phyloP scores from a whole-genome alignment of 768 basidiomycete species.

The Galerina sulciceps region DNA sequence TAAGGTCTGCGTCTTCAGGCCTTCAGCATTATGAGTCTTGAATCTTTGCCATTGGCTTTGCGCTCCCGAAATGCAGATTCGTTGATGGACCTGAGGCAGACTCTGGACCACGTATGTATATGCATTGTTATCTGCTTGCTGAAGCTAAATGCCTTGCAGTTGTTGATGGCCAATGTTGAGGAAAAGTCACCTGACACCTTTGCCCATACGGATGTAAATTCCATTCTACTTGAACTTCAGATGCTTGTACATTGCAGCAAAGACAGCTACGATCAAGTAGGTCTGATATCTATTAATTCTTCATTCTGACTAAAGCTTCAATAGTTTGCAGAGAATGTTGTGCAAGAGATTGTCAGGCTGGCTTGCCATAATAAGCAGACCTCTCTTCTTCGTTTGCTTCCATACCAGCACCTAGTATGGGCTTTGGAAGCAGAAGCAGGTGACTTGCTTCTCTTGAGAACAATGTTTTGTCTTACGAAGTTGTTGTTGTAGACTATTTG shows the following conservation, averaged over 20 bases:
- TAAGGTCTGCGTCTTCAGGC: constrained; percentile 44
- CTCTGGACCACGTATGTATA: constrained; percentile 20
- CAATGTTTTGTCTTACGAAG: background rate
- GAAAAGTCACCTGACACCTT: background rate
- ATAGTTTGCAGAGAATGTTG: background rate
- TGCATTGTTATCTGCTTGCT: background rate
- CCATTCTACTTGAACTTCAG: constrained; percentile 39
- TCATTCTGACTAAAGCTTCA: constrained; percentile 5
- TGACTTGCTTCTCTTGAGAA: constrained; percentile 28
- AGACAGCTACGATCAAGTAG: constrained; percentile 4
- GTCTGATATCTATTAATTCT: background rate
- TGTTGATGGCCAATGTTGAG: constrained; percentile 10
- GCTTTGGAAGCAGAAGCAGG: constrained; percentile 40
- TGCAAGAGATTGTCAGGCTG: constrained; percentile 42
- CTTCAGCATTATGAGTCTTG: constrained; percentile 44
- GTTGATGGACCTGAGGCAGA: constrained; percentile 14
- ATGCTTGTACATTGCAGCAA: constrained; percentile 25
- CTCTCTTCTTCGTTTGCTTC: constrained; percentile 50
- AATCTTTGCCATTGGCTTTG: constrained; percentile 29
- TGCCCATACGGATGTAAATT: constrained; percentile 18
- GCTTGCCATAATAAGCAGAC: constrained; percentile 33
- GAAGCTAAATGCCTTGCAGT: constrained; percentile 8
- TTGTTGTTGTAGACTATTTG: constrained; percentile 27
- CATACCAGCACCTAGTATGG: constrained; percentile 68
- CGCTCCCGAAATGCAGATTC: constrained; percentile 15